Evolutionary conservation across 2,329 filamentous ascomycete genomes (phyloP), one percentile per base, ranked within the genome.

Genomic region (Fusarium sambucinum): DNA sequence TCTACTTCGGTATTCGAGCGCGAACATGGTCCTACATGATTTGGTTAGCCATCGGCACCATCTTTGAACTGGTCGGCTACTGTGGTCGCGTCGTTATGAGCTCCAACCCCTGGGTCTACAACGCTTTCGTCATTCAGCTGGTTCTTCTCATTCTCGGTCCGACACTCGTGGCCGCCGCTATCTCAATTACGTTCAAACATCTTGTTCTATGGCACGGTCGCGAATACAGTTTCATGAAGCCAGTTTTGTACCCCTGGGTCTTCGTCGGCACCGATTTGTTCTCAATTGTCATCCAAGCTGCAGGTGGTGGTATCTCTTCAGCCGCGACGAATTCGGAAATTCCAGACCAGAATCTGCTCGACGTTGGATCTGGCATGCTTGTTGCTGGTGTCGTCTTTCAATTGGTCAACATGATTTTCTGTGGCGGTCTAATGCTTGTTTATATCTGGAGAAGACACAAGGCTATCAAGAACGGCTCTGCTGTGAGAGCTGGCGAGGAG

Each of bases 251-350:
- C 55, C 82, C 82, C 3, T 81, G 79, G 69, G 80, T 85, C 42
- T 85, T 85, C 71, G 82, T 85, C 46, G 76, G 78, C 3, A 82
- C 78, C 69, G 83, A 85, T 63, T 58, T 82, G 48, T 70, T 81
- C 38, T 82, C 79, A 1, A 71, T 74, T 13, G 41, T 74, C 0
- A 74, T 74, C 16, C 72, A 74, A 14, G 66, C 65, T 30, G 71
- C 63, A 1, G 72, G 72, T 1, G 72, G 71, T 6, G 68, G 55
- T 23, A 55, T 74, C 5, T 69, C 71, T 1, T 69, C 71, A 2
- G 58, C 40, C 2, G 70, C 65, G 2, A 70, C 60, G 0, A 45
- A 51, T 3, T 65, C 68, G 5, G 57, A 71, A 10, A 48, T 25
- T 3, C 0, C n/a, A 2, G 32, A 72, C 11, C 50, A 68, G 33